phyloP scores from a whole-genome alignment of 1,139 yeast species.

The Pichiaceae sp. region DNA sequence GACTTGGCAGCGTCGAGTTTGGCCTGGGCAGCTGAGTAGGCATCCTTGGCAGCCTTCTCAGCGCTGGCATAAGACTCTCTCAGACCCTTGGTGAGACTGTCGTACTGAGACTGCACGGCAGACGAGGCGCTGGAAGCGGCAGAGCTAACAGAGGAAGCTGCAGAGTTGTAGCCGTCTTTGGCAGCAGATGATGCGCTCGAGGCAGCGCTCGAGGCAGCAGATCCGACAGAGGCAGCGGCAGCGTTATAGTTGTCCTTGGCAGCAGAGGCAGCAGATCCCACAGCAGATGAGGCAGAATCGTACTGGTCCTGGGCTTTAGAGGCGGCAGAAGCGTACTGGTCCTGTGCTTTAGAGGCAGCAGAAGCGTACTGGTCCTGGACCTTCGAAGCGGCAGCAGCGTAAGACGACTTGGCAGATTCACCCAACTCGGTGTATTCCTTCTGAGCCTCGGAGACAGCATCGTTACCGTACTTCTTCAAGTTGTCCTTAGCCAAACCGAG shows the following conservation, averaged over 20 bases:
- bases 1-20: background rate
- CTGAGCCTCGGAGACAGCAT: conserved; percentile 25
- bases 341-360: background rate
- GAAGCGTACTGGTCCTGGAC: background rate
- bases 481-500: conserved; percentile 74
- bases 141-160: background rate
- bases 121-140: background rate
- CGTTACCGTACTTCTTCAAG: conserved; percentile 69
- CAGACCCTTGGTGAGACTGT: background rate
- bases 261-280: too few relatives aligned
- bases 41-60: conserved; percentile 1
- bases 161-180: background rate
- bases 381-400: conserved; percentile 1
- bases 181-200: background rate
- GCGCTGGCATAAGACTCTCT: conserved; percentile 1
- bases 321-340: background rate
- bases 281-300: background rate
- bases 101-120: background rate
- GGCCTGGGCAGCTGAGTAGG: background rate
- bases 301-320: conserved; percentile 11
- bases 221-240: background rate
- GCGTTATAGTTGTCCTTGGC: background rate
- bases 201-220: background rate
- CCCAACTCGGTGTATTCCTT: background rate
- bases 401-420: background rate